Evolutionary conservation across 108 stramenopile species (phyloP).

Genomic region (Schizochytrium sp.): DNA sequence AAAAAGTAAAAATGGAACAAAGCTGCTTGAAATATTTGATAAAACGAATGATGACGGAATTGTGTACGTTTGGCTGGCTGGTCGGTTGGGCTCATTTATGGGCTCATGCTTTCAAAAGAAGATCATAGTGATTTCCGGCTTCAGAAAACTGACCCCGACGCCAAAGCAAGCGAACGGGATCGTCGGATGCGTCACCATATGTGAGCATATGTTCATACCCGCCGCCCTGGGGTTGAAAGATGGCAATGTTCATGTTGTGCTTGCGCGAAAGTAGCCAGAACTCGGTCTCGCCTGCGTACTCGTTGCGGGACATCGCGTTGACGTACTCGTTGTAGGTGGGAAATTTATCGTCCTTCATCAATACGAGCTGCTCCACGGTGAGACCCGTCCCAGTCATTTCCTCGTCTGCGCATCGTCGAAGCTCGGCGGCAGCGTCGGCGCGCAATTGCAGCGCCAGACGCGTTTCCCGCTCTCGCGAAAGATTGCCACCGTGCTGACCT

Average conservation of each 20-base stretch:
- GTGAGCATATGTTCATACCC: neutral
- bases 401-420: neutral
- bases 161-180: neutral
- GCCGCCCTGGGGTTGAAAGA: neutral
- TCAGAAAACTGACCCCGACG: neutral
- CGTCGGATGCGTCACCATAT: neutral
- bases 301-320: neutral
- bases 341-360: neutral
- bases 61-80: no score
- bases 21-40: no score
- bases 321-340: neutral
- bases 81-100: no score
- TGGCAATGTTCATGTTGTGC: neutral
- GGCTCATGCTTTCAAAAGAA: neutral
- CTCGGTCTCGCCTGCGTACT: conserved; percentile 11
- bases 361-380: neutral
- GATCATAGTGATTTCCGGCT: neutral
- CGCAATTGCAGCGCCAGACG: neutral
- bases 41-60: no score
- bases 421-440: neutral
- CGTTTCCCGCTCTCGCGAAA: neutral
- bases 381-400: conserved; percentile 9
- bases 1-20: no score
- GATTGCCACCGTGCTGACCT: neutral
- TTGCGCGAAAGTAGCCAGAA: neutral